Evolutionary conservation across 2,329 filamentous ascomycete species (phyloP).

Genomic region (Penicillium vulpinum): DNA sequence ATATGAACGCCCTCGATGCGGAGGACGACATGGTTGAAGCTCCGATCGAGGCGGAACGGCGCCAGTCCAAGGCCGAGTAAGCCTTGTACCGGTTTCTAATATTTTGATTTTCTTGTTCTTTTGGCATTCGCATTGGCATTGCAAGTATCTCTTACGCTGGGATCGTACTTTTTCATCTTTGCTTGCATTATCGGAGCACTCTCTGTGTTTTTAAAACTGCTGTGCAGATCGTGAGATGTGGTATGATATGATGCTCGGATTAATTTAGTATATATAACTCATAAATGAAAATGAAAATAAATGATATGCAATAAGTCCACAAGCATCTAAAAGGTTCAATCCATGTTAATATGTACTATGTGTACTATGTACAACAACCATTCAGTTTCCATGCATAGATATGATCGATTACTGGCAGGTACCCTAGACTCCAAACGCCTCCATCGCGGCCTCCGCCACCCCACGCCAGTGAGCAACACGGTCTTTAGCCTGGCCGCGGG

Average conservation of each 20-base stretch:
- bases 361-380: background rate
- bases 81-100: background rate
- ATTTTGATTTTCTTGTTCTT: background rate
- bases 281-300: slow-evolving; percentile 1
- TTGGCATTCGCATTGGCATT: background rate
- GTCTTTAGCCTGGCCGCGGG: slow-evolving; percentile 24
- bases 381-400: background rate
- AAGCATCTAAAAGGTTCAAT: too few species aligned
- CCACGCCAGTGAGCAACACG: slow-evolving; percentile 16
- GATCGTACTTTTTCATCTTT: slow-evolving; percentile 1
- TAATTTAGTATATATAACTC: slow-evolving; percentile 11
- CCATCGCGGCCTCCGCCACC: slow-evolving; percentile 8
- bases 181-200: slow-evolving; percentile 10
- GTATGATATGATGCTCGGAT: slow-evolving; percentile 8
- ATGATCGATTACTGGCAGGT: background rate
- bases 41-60: slow-evolving; percentile 13
- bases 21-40: slow-evolving; percentile 30
- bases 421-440: background rate
- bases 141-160: background rate
- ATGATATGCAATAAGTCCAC: background rate
- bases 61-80: slow-evolving; percentile 12
- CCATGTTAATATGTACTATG: background rate
- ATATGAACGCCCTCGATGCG: slow-evolving; percentile 52
- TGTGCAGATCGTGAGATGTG: slow-evolving; percentile 23
- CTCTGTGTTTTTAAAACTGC: slow-evolving; percentile 16